These are phyloP conservation scores for Zalerion maritima DNA, from an alignment of 495 filamentous ascomycete species.

Conservation along the genomic window DNA sequence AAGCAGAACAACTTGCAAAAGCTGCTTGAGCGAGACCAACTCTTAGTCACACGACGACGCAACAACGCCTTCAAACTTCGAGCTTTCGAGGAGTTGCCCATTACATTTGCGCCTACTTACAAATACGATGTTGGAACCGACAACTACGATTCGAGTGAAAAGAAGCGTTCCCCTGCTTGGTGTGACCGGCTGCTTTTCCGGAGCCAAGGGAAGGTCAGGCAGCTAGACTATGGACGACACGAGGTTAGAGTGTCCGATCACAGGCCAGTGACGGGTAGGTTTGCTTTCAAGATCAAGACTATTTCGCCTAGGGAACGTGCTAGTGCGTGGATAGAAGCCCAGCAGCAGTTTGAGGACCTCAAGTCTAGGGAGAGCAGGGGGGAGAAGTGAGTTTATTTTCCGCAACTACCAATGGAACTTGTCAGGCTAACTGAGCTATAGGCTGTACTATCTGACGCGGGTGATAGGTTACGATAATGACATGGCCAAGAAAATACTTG, in stretches of 20 bases:
- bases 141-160: constrained; percentile 85
- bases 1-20: constrained; percentile 68
- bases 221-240: constrained; percentile 75
- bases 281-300: constrained; percentile 68
- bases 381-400: constrained; percentile 24
- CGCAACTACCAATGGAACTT: not conserved
- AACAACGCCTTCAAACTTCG: constrained; percentile 82
- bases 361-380: constrained; percentile 50
- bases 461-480: constrained; percentile 30
- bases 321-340: constrained; percentile 51
- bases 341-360: constrained; percentile 54
- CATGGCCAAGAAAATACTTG: constrained; percentile 23
- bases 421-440: constrained; percentile 15
- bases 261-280: constrained; percentile 74
- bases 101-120: constrained; percentile 89
- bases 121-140: constrained; percentile 96
- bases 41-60: constrained; percentile 69
- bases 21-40: constrained; percentile 86
- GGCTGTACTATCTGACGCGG: constrained; percentile 28
- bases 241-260: constrained; percentile 86
- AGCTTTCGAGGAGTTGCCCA: constrained; percentile 71
- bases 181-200: constrained; percentile 87
- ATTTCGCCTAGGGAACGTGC: constrained; percentile 52
- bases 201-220: constrained; percentile 67
- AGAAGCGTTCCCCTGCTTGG: constrained; percentile 92